A percentile compares a stretch with the other conserved stretches of the same genome.
Conservation (phyloP, 2,329 filamentous ascomycete genomes). For the Thielaviopsis ethacetica region DNA sequence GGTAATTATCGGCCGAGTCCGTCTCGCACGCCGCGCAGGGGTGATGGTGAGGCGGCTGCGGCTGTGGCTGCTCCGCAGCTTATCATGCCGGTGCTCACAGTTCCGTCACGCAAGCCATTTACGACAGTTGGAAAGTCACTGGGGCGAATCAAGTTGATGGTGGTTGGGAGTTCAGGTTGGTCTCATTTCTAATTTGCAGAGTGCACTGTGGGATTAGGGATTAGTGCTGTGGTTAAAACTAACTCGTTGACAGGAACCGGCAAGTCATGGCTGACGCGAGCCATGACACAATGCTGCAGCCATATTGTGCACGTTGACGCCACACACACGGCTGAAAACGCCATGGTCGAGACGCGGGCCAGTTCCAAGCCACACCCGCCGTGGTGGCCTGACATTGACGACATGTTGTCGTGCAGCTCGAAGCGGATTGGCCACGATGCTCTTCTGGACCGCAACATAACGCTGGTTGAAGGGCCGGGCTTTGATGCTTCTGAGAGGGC, state of each 20-base stretch:
- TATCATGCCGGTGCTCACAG: slow-evolving; percentile 93
- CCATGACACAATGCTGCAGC: slow-evolving; percentile 70
- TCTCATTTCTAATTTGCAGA: too few species aligned
- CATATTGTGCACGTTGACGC: slow-evolving; percentile 90
- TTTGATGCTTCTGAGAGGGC: slow-evolving; percentile 13
- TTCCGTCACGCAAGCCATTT: slow-evolving; percentile 79
- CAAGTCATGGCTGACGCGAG: slow-evolving; percentile 78
- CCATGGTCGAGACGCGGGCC: slow-evolving; percentile 53
- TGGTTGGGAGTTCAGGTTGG: slow-evolving; percentile 63
- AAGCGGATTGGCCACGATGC: slow-evolving; percentile 40
- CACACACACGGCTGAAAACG: slow-evolving; percentile 22
- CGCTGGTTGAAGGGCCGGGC: slow-evolving; percentile 72
- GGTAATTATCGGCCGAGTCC: neutral
- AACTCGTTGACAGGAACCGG: slow-evolving; percentile 44
- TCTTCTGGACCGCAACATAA: slow-evolving; percentile 78
- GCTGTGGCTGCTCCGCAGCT: slow-evolving; percentile 40
- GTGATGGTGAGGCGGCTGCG: neutral
- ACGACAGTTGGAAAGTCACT: slow-evolving; percentile 72
- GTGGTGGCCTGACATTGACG: slow-evolving; percentile 73
- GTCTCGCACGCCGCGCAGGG: neutral
- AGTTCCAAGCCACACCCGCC: slow-evolving; percentile 72
- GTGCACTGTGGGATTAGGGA: too few species aligned
- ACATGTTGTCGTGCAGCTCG: slow-evolving; percentile 33
- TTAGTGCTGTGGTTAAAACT: too few species aligned
- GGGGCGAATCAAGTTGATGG: slow-evolving; percentile 74